Conservation (phyloP, 83 land plant species). For the Diphasiastrum complanatum region DNA sequence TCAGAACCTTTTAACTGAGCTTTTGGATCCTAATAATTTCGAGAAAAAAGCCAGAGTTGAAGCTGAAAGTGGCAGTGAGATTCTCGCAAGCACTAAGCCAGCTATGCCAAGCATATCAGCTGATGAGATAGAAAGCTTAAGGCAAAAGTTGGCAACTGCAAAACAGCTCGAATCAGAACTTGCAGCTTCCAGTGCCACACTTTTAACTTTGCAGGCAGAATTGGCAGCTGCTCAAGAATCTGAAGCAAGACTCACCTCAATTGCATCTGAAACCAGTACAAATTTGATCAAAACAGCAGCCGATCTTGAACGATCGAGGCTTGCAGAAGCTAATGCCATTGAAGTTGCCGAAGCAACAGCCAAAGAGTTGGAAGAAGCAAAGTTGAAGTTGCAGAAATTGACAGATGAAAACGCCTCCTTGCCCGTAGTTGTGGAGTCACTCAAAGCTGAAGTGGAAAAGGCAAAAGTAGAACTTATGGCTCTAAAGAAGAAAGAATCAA, state of each 20-base stretch:
- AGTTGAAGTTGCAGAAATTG: neutral
- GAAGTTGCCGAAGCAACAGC: conserved; percentile 1
- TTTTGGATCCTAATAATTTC: conserved; percentile 1
- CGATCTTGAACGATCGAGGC: conserved; percentile 8
- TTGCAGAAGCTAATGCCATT: conserved; percentile 53
- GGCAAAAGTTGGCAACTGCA: no score
- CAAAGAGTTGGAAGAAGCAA: neutral
- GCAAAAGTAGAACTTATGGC: conserved; percentile 11
- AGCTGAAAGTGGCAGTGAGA: no score
- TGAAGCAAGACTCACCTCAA: conserved; percentile 22
- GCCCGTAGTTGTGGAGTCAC: conserved; percentile 6
- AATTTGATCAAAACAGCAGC: conserved; percentile 3
- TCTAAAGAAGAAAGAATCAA: conserved; percentile 26
- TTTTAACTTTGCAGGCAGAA: conserved; percentile 55
- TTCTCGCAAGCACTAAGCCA: no score
- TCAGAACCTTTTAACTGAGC: conserved; percentile 30
- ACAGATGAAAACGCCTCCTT: conserved; percentile 5
- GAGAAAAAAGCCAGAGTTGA: conserved; percentile 41
- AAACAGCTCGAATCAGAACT: no score
- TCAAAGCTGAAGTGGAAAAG: conserved; percentile 11
- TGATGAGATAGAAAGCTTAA: no score
- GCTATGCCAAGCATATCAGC: no score
- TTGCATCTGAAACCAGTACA: conserved; percentile 23
- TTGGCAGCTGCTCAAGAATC: conserved; percentile 47
- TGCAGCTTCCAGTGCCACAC: no score